Evolutionary conservation across 129 eudicot species (phyloP).

Genomic region (Chrysanthemum makinoi): DNA sequence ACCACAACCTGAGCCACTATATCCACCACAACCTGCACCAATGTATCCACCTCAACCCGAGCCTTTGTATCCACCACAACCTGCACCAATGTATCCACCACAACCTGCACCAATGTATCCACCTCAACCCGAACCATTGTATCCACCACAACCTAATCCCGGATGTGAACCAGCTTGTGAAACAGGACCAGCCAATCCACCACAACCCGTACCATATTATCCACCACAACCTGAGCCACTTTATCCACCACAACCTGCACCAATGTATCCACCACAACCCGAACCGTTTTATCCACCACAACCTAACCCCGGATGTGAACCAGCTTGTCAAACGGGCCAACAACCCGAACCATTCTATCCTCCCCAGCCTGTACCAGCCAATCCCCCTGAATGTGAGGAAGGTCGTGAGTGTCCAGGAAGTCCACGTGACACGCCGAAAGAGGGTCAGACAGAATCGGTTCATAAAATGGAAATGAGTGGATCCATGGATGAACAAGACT

Average conservation of each 20-base stretch:
- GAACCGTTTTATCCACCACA: background rate
- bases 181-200: background rate
- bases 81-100: slow-evolving; percentile 7
- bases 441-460: background rate
- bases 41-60: slow-evolving; percentile 6
- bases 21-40: slow-evolving; percentile 14
- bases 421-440: background rate
- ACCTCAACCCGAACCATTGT: slow-evolving; percentile 4
- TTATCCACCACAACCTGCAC: background rate
- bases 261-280: background rate
- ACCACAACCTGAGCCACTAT: background rate
- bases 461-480: background rate
- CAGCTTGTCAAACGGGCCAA: background rate
- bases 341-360: slow-evolving; percentile 5
- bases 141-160: background rate
- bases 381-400: background rate
- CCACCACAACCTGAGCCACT: background rate
- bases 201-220: background rate
- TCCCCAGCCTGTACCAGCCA: slow-evolving; percentile 6
- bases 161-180: background rate
- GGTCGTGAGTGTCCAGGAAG: slow-evolving; percentile 1
- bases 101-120: background rate
- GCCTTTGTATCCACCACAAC: slow-evolving; percentile 24
- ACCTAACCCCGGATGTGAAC: background rate
- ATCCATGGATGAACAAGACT: slow-evolving; percentile 4